Base-by-base conservation (phyloP, 306 rosid genomes). In the Prunus salicina region DNA sequence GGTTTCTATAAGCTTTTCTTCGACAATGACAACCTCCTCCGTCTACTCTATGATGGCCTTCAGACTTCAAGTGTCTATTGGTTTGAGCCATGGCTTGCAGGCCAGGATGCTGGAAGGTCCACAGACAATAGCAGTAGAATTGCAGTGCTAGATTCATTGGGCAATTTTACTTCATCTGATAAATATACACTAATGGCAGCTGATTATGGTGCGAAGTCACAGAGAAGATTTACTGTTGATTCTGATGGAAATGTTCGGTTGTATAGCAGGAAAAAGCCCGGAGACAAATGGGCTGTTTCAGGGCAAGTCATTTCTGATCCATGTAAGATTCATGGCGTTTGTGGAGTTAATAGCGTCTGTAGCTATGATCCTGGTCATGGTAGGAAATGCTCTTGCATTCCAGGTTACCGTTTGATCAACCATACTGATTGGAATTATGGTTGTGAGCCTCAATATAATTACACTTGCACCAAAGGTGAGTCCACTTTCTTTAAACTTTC, bases 11-110 rank as follows among this genome's bases (percentile, higher is more conserved):
- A 69, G 5, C 69, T 89, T 70, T 84, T 73, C 46, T 88, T 79
- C 32, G 89, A 90, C 83, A 19, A 75, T 55, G 84, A 86, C 14
- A 84, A 86, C 46, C 19, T 84, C 32, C 88, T 88, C 12, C 84
- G 90, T 11, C 85, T 90, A 71, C 79, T 84, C 30, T 87, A 78
- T 8, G 76, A 89, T 82, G 92, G 90, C 84, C 83, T 0, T 64
- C 76, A 82, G 56, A 64, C 79, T 20, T 86, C 92, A 0, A 82
- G 82, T 13, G 28, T 81, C 10, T 86, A 81, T 12, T 90, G 90
- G 89, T 88, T 82, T 0, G 79, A 78, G 24, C 93, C 90, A 0
- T 74, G 86, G 86, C 73, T 73, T 2, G 8, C 52, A 1, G n/a
- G 72, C 16, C 82, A 71, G 80, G 2, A 25, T 0, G 81, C 83